Evolutionary conservation across 345 rosid genomes (phyloP), one percentile per base, ranked within the genome.

Genomic region (Moringa oleifera): DNA sequence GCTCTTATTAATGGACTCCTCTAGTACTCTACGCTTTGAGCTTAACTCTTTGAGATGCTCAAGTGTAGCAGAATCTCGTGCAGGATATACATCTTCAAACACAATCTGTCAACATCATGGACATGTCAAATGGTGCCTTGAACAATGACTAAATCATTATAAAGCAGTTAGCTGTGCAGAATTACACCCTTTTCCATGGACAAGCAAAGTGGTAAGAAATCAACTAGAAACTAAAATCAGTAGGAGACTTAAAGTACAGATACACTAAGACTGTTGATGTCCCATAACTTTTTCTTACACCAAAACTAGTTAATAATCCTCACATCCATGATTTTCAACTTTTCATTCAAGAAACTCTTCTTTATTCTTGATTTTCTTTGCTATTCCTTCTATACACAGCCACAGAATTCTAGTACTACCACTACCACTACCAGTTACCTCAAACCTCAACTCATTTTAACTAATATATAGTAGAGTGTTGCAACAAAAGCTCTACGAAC

Each of bases 1-100:
- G 51, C 79, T 84, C 36, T 63, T 66, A 73, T 87, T 90, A 66
- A 90, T 81, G 19, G 92, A 76, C 53, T 78, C 87, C 68, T 90
- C 90, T 3, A 85, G 71, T 20, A 74, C 69, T 57, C 81, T 79
- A 16, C 95, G 95, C 59, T 71, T 90, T 13, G 80, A 73, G 68
- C 85, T 87, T 58, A 87, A 71, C 71, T 85, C 90, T 70, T 78
- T 84, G 20, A 80, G 47, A 71, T 83, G 80, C 71, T 57, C 82
- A 53, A 90, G 74, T 0, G 95, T 83, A 12, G 61, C 75, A 70
- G 88, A 64, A 79, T 78, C 89, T 55, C 70, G 75, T 7, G 83
- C 68, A 57, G 75, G 57, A 55, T 79, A 64, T n/a, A 66, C 73
- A 55, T 82, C 78, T 68, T 90, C 89, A 62, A 79, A 87, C 69